A percentile compares a stretch with the other conserved stretches of the same genome.
Conservation (phyloP, 345 rosid species). For the Eucalyptus albens region DNA sequence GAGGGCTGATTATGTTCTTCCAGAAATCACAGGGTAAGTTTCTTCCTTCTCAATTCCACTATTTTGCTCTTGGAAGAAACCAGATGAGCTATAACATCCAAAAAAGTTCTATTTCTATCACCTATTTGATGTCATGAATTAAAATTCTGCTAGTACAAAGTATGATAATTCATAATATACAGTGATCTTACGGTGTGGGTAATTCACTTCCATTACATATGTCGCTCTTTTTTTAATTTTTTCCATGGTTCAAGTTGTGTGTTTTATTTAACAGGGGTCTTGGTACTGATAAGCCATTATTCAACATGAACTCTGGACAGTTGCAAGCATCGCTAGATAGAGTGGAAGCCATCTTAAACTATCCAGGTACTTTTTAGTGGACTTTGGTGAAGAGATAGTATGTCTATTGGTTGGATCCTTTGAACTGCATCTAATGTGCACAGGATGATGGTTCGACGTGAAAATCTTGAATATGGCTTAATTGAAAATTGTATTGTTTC, state of each 20-base stretch:
- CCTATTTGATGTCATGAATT: not conserved
- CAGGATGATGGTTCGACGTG: not conserved
- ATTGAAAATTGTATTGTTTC: not conserved
- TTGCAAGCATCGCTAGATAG: not conserved
- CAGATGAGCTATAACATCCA: not conserved
- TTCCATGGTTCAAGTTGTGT: not conserved
- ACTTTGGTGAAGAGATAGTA: not conserved
- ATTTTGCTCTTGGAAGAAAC: not conserved
- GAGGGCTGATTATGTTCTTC: constrained; percentile 82
- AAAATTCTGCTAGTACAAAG: not conserved
- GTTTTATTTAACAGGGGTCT: not conserved
- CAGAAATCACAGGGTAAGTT: constrained; percentile 68
- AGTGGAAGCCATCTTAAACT: not conserved
- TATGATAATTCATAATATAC: not conserved
- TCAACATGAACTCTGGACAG: not conserved
- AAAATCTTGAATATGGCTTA: not conserved
- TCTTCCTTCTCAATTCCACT: not conserved
- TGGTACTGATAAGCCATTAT: not conserved
- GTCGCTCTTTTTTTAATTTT: not conserved
- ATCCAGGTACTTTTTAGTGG: not conserved
- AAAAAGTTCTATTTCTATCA: not conserved
- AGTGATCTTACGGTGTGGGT: not conserved
- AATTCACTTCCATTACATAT: not conserved
- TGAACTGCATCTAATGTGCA: not conserved
- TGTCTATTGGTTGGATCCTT: not conserved